Base-by-base conservation (phyloP, 257 asterid species). In the Paulownia fortunei region DNA sequence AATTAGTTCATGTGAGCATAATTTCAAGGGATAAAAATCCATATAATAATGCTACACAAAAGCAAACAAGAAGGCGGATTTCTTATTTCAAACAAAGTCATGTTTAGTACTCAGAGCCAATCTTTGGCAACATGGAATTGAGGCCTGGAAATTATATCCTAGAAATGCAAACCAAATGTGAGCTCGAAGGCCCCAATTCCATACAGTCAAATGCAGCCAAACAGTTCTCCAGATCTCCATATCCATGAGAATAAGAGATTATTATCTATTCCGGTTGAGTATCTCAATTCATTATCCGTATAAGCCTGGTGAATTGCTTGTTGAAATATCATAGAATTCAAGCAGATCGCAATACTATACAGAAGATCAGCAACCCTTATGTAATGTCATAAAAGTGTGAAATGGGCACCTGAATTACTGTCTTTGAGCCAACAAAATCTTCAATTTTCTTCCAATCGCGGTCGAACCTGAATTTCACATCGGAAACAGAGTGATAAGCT, bases 361-460 rank as follows among this genome's bases (percentile, higher is more conserved):
- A 46, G 18, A 59, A 44, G n/a, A 56, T 21, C 18, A 23, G 30
- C 64, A 80, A 34, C 51, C 30, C n/a, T 32, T 24, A 7, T 30
- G 10, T 67, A 37, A 30, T 11, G 63, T 32, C 13, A 44, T 15
- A 30, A 19, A 55, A 68, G 37, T 69, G 74, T 55, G 47, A 49
- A 76, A 44, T 30, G 42, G 49, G 73, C 77, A 94, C 98, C 98
- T 92, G 98, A 81, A 94, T 94, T 58, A 92, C 98, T 16, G 98
- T 91, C 86, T 94, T 94, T 68, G 98, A 94, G 76, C 95, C 97
- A 54, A 94, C 85, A 71, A 94, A 94, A 79, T 91, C 98, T 84
- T 94, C 98, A 74, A 94, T 94, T 79, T 94, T 92, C 92, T 94
- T 94, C 98, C 98, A 94, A 79, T 94, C 98, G 15, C 98, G 97